These are phyloP conservation scores for Glaciozyma antarctica DNA, from an alignment of 768 basidiomycete species.

Conservation along the genomic window DNA sequence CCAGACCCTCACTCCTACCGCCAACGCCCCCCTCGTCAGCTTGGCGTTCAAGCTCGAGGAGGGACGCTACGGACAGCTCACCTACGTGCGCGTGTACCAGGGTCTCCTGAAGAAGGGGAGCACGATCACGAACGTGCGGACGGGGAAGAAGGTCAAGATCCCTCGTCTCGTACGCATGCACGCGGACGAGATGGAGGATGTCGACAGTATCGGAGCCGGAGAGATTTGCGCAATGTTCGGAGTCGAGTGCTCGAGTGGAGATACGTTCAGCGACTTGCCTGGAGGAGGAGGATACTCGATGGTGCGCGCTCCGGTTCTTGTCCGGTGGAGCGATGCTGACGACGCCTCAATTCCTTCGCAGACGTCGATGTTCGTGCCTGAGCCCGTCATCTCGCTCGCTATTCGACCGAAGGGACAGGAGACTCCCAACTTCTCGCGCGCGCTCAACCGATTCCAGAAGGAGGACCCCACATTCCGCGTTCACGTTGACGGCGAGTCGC, in stretches of 20 bases:
- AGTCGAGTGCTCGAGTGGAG: slow-evolving; percentile 93
- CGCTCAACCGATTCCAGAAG: slow-evolving; percentile 93
- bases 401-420: slow-evolving; percentile 87
- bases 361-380: slow-evolving; percentile 98
- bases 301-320: slow-evolving; percentile 42
- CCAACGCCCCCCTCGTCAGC: slow-evolving; percentile 69
- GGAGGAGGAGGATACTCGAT: slow-evolving; percentile 82
- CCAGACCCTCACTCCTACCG: slow-evolving; percentile 49
- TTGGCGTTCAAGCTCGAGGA: slow-evolving; percentile 98
- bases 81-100: slow-evolving; percentile 97
- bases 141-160: slow-evolving; percentile 95
- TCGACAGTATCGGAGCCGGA: slow-evolving; percentile 85
- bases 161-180: slow-evolving; percentile 96
- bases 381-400: slow-evolving; percentile 92
- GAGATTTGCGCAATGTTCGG: slow-evolving; percentile 99
- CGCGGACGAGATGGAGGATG: slow-evolving; percentile 99
- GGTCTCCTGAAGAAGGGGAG: slow-evolving; percentile 78
- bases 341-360: slow-evolving; percentile 37
- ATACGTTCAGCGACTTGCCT: slow-evolving; percentile 77
- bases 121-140: slow-evolving; percentile 80
- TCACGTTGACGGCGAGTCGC: slow-evolving; percentile 84
- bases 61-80: slow-evolving; percentile 90
- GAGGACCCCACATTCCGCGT: slow-evolving; percentile 99
- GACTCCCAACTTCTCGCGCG: slow-evolving; percentile 91
- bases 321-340: neutral